Base-by-base conservation (phyloP, 371 early-diverging fungal species). In the Funneliformis caledonium region DNA sequence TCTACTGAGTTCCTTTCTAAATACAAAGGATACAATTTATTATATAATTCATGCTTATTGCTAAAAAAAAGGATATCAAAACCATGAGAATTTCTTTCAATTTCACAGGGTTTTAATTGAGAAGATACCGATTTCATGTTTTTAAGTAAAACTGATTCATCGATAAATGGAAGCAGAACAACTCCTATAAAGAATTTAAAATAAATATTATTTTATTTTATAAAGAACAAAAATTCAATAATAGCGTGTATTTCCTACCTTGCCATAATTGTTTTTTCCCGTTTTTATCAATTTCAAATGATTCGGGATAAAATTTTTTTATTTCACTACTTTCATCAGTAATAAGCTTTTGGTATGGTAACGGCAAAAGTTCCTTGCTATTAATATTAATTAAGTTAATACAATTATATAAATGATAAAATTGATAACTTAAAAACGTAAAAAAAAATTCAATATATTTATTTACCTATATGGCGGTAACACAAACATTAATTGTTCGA, bases 401-500 rank as follows among this genome's bases (percentile, higher is more conserved):
- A 37, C 37, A 37, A 37, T 37, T 37, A 37, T 26, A 26, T 37
- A 37, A 37, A 37, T 37, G 37, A 31, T 37, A 9, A 42, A 5
- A 74, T 10, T 78, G 22, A 37, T 37, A 37, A 2, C 3, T 19
- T 62, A 84, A 87, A 37, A 37, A 2, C 26, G 26, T 26, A 26
- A 26, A 26, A 26, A n/a, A 26, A 26, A 26, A 26, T 26, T 26
- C 26, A 26, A 26, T 26, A 26, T 26, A 26, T 26, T 26, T 26
- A 26, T 37, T 37, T 37, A 37, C 89, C 89, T 92, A 72, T 88
- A 93, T 7, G 98, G 95, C 2, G 99, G 99, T 62, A 99, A 87
- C 9, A 99, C 99, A 74, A 96, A 96, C 98, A 99, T 96, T 43
- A 99, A 89, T 85, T 99, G 99, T 86, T 99, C 99, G 81, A 98